These are phyloP conservation scores for Mycosarcoma mackinlayi DNA, from an alignment of 1,284 basidiomycete species.

Conservation along the genomic window DNA sequence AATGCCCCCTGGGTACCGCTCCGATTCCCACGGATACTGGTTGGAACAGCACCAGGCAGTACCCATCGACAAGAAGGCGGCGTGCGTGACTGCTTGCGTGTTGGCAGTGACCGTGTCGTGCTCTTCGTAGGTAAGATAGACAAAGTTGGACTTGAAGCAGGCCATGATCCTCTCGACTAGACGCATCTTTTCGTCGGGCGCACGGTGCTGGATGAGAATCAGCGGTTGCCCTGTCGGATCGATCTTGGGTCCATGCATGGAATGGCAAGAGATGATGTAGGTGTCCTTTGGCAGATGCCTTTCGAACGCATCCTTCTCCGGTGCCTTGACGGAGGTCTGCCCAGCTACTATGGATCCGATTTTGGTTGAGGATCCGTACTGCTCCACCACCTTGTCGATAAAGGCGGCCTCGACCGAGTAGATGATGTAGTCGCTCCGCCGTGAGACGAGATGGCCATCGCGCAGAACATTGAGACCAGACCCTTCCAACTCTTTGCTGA, in stretches of 20 bases:
- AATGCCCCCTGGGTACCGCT: conserved; percentile 93
- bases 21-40: conserved; percentile 93
- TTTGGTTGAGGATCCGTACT: conserved; percentile 95
- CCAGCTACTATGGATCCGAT: conserved; percentile 90
- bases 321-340: conserved; percentile 96
- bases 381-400: conserved; percentile 82
- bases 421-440: conserved; percentile 86
- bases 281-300: conserved; percentile 85
- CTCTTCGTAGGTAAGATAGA: conserved; percentile 93
- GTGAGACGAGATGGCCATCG: conserved; percentile 86
- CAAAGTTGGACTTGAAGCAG: conserved; percentile 83
- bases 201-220: conserved; percentile 91
- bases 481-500: conserved; percentile 76
- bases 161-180: conserved; percentile 86
- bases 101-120: conserved; percentile 97
- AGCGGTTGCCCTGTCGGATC: conserved; percentile 91
- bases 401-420: conserved; percentile 95
- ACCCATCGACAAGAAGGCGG: conserved; percentile 97
- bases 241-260: conserved; percentile 91
- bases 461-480: conserved; percentile 75
- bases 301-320: conserved; percentile 91
- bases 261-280: conserved; percentile 91
- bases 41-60: conserved; percentile 87
- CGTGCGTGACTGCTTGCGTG: conserved; percentile 97
- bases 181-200: conserved; percentile 77